Conservation (phyloP, 257 asterid species). For the Buddleja alternifolia region DNA sequence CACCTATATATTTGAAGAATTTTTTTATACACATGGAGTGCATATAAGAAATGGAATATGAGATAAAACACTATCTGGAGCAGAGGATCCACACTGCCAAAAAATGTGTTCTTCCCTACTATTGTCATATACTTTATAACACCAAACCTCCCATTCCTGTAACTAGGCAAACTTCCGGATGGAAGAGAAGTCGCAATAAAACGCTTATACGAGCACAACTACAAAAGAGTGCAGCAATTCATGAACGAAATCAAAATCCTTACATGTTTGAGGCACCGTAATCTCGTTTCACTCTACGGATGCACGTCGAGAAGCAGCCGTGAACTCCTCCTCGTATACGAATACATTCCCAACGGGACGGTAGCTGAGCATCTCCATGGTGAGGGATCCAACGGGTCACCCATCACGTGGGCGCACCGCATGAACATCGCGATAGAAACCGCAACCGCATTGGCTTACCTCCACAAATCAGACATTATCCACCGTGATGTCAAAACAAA, state of each 20-base stretch:
- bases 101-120: too few relatives aligned
- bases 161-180: slow-evolving; percentile 52
- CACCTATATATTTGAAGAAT: too few relatives aligned
- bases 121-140: too few relatives aligned
- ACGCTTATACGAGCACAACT: slow-evolving; percentile 56
- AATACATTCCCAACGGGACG: slow-evolving; percentile 56
- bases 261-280: slow-evolving; percentile 46
- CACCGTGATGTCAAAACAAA: slow-evolving; percentile 63
- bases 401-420: slow-evolving; percentile 47
- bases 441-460: slow-evolving; percentile 55
- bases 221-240: slow-evolving; percentile 54
- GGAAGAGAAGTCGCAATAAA: slow-evolving; percentile 71
- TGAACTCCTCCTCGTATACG: slow-evolving; percentile 62
- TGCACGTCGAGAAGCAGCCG: slow-evolving; percentile 56
- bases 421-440: slow-evolving; percentile 59
- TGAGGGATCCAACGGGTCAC: slow-evolving; percentile 20
- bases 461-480: slow-evolving; percentile 54
- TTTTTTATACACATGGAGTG: too few relatives aligned
- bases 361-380: slow-evolving; percentile 68
- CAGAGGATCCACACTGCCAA: too few relatives aligned
- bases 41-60: too few relatives aligned
- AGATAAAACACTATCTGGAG: too few relatives aligned
- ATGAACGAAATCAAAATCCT: slow-evolving; percentile 59
- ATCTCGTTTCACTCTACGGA: slow-evolving; percentile 58
- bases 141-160: not conserved